Evolutionary conservation across 257 asterid species (phyloP).

Genomic region (Parsonsia alboflavescens): DNA sequence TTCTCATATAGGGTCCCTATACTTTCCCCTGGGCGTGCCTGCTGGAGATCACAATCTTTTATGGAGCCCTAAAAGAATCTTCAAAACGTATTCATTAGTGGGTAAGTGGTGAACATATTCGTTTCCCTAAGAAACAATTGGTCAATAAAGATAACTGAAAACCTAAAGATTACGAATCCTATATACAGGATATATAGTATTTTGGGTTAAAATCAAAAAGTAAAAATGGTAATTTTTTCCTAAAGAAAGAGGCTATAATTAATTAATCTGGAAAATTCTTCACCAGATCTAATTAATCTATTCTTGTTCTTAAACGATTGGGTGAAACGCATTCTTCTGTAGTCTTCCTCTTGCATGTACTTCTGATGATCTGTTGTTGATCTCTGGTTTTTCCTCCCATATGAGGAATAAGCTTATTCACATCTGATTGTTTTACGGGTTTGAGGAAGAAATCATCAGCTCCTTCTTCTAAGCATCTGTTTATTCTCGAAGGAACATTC

Average conservation of each 20-base stretch:
- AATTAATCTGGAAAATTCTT: neutral
- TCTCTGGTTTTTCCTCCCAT: slow-evolving; percentile 32
- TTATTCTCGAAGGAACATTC: slow-evolving; percentile 76
- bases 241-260: neutral
- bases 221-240: too few species aligned
- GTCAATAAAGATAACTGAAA: neutral
- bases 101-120: neutral
- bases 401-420: slow-evolving; percentile 62
- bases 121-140: too few species aligned
- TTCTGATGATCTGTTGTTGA: neutral
- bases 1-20: too few species aligned
- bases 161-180: neutral
- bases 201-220: neutral
- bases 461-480: slow-evolving; percentile 78
- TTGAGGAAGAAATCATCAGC: slow-evolving; percentile 80
- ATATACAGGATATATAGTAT: neutral
- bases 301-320: neutral
- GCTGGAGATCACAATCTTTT: neutral
- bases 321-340: neutral
- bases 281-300: neutral
- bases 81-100: neutral
- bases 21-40: too few species aligned
- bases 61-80: neutral
- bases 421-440: slow-evolving; percentile 76
- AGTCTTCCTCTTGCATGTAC: neutral